These are phyloP conservation scores for Extremus antarcticus DNA, from an alignment of 495 filamentous ascomycete genomes.

Conservation along the genomic window DNA sequence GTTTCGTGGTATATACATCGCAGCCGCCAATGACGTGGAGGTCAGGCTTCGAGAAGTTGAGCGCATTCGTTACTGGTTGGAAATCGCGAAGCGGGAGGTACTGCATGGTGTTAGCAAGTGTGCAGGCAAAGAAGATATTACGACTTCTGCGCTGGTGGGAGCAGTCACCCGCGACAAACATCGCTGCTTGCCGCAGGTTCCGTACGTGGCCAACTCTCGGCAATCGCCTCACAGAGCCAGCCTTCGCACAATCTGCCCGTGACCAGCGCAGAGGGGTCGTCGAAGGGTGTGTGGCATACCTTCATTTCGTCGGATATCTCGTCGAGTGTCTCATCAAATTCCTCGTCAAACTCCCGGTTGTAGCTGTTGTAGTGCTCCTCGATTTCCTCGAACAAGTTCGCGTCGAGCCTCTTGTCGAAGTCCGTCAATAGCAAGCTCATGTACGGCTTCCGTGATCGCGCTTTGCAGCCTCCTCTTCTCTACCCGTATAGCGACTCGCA, in stretches of 20 bases:
- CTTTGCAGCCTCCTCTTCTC: background rate
- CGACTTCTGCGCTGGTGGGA: background rate
- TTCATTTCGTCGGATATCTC: conserved; percentile 24
- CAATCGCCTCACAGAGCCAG: background rate
- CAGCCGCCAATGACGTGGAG: conserved; percentile 82
- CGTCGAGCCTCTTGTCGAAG: too few species aligned
- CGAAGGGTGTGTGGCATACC: conserved; percentile 13
- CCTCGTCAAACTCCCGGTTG: too few species aligned
- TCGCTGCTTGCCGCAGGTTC: background rate
- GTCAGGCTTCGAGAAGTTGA: conserved; percentile 89
- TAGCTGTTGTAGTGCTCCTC: too few species aligned
- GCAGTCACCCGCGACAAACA: background rate
- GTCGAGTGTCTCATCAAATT: too few species aligned
- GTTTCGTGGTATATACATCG: conserved; percentile 95
- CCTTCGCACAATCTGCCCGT: background rate
- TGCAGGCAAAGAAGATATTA: background rate
- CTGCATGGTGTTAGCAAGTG: conserved; percentile 25
- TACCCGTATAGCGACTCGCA: background rate
- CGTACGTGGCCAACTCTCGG: conserved; percentile 6
- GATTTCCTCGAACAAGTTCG: too few species aligned
- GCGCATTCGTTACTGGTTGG: conserved; percentile 73
- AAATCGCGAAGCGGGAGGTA: conserved; percentile 84
- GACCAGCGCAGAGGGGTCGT: background rate
- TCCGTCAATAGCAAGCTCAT: too few species aligned
- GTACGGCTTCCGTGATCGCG: background rate